Evolutionary conservation across 192 early-diverging fungal genomes (phyloP).

Genomic region (Ambispora gerdemannii): DNA sequence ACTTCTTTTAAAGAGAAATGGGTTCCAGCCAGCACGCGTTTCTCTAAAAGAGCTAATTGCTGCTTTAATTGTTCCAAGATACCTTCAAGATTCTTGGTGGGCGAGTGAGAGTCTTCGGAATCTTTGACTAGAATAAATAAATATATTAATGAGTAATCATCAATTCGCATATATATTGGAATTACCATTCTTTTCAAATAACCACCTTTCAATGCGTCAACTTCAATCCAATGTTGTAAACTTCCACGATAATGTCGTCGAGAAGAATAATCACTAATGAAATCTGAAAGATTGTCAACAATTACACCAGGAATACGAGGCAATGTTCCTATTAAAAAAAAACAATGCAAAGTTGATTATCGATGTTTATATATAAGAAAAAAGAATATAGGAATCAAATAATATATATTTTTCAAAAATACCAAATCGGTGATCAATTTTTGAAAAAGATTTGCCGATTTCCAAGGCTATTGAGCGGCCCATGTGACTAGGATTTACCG

Average conservation of each 20-base stretch:
- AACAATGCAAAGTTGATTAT: too few species aligned
- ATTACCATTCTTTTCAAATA: too few species aligned
- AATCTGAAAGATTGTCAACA: conserved; percentile 52
- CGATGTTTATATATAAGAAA: background rate
- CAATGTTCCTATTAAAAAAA: conserved; percentile 31
- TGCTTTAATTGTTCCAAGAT: background rate
- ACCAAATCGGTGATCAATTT: conserved; percentile 32
- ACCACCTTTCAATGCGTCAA: conserved; percentile 9
- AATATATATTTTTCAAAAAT: conserved; percentile 28
- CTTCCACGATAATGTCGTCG: conserved; percentile 50
- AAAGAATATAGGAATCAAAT: background rate
- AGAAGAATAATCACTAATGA: conserved; percentile 51
- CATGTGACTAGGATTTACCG: conserved; percentile 60
- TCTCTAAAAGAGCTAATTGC: conserved; percentile 1
- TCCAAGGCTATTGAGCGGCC: conserved; percentile 71
- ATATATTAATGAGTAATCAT: background rate
- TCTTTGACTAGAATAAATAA: background rate
- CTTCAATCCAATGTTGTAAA: conserved; percentile 34
- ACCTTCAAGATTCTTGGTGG: background rate
- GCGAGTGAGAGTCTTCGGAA: background rate
- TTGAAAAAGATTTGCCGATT: conserved; percentile 43
- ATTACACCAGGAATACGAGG: conserved; percentile 40
- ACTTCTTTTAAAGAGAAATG: conserved; percentile 47
- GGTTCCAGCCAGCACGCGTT: background rate
- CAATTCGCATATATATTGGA: too few species aligned